Conservation (phyloP, 1,284 basidiomycete genomes). For the Microbotryum intermedium region DNA sequence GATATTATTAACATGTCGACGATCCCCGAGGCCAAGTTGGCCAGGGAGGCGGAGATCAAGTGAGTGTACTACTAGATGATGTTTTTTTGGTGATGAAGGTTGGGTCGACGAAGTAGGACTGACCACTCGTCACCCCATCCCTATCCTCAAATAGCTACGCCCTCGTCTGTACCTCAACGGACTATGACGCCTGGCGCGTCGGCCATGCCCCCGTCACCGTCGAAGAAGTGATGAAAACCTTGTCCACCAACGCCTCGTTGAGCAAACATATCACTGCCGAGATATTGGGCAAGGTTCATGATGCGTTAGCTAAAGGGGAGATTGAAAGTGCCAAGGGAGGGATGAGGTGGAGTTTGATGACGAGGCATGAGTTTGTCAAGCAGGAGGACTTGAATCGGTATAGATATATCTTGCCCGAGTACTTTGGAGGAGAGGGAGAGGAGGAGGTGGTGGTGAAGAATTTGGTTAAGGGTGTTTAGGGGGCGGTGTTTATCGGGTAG, state of each 20-base stretch:
- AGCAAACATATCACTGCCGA: constrained; percentile 18
- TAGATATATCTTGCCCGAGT: constrained; percentile 26
- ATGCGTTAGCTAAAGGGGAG: constrained; percentile 47
- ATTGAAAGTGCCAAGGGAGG: constrained; percentile 57
- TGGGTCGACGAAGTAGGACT: too few species aligned
- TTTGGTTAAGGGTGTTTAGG: too few species aligned
- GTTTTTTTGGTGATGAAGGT: not conserved
- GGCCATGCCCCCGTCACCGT: constrained; percentile 57
- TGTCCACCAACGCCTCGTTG: constrained; percentile 67
- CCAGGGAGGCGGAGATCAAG: constrained; percentile 88
- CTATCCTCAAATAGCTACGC: constrained; percentile 55
- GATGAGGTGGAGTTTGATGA: constrained; percentile 58
- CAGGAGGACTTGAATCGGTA: constrained; percentile 21
- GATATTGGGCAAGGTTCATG: constrained; percentile 25
- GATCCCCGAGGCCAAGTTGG: constrained; percentile 90
- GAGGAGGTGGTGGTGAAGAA: too few species aligned
- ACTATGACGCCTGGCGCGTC: constrained; percentile 53
- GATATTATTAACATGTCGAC: constrained; percentile 86
- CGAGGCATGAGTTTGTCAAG: constrained; percentile 26
- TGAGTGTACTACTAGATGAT: too few species aligned
- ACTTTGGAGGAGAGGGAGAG: constrained; percentile 9
- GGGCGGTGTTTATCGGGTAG: too few species aligned
- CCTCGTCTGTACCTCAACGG: constrained; percentile 72
- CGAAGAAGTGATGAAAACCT: constrained; percentile 46
- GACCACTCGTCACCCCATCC: too few species aligned